Conservation (phyloP, 495 filamentous ascomycete species). For the Hypoxylon intermedium region DNA sequence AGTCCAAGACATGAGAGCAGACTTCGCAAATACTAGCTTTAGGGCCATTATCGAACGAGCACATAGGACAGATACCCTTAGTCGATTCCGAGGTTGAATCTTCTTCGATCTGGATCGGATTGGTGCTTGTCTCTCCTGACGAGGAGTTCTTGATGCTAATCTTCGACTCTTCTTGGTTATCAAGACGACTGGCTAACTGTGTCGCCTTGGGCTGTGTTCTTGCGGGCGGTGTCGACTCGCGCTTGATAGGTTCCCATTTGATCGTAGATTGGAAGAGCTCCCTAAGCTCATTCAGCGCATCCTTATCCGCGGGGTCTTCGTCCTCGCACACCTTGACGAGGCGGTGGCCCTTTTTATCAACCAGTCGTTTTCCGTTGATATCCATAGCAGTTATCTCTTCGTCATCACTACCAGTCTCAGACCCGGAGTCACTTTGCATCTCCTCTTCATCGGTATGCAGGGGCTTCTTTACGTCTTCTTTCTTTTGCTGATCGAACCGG, state of each 20-base stretch:
- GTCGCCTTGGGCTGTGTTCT: not conserved
- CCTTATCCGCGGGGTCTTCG: constrained; percentile 66
- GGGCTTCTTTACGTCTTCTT: constrained; percentile 46
- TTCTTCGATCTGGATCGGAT: constrained; percentile 17
- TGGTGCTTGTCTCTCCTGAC: constrained; percentile 2
- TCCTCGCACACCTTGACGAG: constrained; percentile 76
- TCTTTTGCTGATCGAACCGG: constrained; percentile 68
- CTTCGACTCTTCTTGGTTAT: not conserved
- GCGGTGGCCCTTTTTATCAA: constrained; percentile 65
- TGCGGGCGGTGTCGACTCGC: not conserved
- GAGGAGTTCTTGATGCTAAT: constrained; percentile 1
- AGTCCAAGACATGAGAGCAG: constrained; percentile 71
- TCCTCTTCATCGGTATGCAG: constrained; percentile 46
- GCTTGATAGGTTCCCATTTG: constrained; percentile 25
- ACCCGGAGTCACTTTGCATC: constrained; percentile 41
- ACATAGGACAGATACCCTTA: constrained; percentile 60
- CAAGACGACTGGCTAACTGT: not conserved
- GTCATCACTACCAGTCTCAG: constrained; percentile 50
- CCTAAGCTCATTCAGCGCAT: constrained; percentile 66
- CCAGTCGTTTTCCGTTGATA: constrained; percentile 63
- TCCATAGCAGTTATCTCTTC: constrained; percentile 57
- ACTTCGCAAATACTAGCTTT: constrained; percentile 62
- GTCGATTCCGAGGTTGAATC: not conserved
- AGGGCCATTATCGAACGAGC: constrained; percentile 65
- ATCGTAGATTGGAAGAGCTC: constrained; percentile 57